Conservation (phyloP, 768 basidiomycete genomes). For the Russula foetens region DNA sequence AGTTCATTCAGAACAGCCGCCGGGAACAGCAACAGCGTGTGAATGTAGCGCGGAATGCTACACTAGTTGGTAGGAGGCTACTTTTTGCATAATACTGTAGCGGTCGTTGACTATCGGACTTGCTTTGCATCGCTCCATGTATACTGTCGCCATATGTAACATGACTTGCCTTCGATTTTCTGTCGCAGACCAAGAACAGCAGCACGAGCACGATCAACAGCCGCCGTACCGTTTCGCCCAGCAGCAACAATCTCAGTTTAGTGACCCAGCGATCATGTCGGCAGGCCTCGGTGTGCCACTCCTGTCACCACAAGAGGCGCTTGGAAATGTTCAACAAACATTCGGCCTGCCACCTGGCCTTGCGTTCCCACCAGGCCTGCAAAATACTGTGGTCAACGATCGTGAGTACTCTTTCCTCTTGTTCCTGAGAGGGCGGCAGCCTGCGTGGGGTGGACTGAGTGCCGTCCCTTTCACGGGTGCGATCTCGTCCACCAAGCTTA, state of each 20-base stretch:
- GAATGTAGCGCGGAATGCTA: conserved; percentile 26
- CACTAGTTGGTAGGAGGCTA: conserved; percentile 42
- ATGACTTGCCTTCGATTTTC: conserved; percentile 19
- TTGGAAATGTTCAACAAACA: conserved; percentile 5
- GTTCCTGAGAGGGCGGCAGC: not conserved
- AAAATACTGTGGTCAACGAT: conserved; percentile 21
- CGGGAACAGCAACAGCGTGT: conserved; percentile 41
- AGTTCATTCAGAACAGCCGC: conserved; percentile 66
- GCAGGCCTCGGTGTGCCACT: conserved; percentile 10
- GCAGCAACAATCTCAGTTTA: conserved; percentile 15
- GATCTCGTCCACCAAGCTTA: not conserved
- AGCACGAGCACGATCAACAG: conserved; percentile 25
- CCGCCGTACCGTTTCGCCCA: conserved; percentile 27
- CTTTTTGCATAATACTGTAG: conserved; percentile 33
- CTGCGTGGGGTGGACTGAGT: conserved; percentile 11
- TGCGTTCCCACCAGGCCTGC: conserved; percentile 32
- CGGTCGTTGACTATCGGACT: conserved; percentile 23
- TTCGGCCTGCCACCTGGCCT: conserved; percentile 64
- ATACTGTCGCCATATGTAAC: conserved; percentile 22
- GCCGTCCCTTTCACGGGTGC: conserved; percentile 9
- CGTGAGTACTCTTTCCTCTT: conserved; percentile 9
- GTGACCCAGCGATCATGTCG: conserved; percentile 16
- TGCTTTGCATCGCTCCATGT: conserved; percentile 11
- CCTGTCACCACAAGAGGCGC: not conserved
- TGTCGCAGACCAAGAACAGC: conserved; percentile 28